phyloP scores from a whole-genome alignment of 129 eudicot genomes.

The Flaveria trinervia region DNA sequence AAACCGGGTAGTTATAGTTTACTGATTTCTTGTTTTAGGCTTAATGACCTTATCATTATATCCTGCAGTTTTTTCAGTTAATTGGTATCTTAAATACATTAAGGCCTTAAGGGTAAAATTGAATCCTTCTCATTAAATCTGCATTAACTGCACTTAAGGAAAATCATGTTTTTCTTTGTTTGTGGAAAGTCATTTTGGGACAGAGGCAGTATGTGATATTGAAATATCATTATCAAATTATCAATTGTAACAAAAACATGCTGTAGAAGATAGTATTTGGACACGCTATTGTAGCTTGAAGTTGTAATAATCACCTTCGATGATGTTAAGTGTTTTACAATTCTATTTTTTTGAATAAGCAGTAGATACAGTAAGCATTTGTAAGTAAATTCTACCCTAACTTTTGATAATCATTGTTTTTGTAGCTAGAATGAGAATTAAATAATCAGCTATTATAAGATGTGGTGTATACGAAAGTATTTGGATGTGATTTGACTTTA shows the following conservation, averaged over 20 bases:
- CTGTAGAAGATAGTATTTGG: not conserved
- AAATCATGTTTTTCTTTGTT: not conserved
- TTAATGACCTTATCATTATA: not conserved
- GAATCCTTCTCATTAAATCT: too few species aligned
- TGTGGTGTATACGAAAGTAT: not conserved
- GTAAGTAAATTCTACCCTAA: not conserved
- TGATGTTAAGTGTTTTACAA: not conserved
- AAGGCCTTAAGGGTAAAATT: not conserved
- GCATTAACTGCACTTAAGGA: too few species aligned
- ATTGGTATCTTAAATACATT: not conserved
- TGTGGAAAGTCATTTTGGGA: not conserved
- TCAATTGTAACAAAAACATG: not conserved
- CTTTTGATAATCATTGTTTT: not conserved
- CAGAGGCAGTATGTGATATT: not conserved
- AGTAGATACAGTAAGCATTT: not conserved
- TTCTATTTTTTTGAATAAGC: not conserved
- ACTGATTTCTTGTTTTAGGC: not conserved
- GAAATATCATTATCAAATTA: not conserved
- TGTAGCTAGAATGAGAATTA: not conserved
- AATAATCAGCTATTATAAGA: too few species aligned
- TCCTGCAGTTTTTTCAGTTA: not conserved
- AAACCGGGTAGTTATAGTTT: too few species aligned
- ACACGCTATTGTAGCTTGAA: not conserved
- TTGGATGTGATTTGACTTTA: not conserved
- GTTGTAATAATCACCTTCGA: not conserved